These are phyloP conservation scores for Clonostachys byssicola DNA, from an alignment of 2,329 filamentous ascomycete genomes.

Conservation along the genomic window DNA sequence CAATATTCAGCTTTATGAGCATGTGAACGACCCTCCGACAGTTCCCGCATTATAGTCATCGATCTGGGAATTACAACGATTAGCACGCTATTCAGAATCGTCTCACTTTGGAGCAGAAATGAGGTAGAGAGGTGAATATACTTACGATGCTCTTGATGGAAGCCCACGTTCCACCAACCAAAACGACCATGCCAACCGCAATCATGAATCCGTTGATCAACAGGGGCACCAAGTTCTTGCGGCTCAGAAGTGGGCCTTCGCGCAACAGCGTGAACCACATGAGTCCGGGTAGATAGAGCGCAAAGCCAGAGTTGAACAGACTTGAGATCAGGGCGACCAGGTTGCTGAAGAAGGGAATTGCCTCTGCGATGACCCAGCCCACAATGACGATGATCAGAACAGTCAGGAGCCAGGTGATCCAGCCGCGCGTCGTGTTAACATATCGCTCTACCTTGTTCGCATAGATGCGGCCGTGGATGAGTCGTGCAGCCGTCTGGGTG, in stretches of 20 bases:
- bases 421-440: slow-evolving; percentile 43
- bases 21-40: too few relatives aligned
- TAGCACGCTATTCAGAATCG: too few relatives aligned
- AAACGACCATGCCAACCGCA: slow-evolving; percentile 21
- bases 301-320: slow-evolving; percentile 41
- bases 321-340: slow-evolving; percentile 52
- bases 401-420: slow-evolving; percentile 54
- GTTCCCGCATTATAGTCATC: too few relatives aligned
- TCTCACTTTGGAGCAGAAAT: background rate
- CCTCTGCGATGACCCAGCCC: slow-evolving; percentile 68
- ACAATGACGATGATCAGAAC: slow-evolving; percentile 54
- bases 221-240: slow-evolving; percentile 17
- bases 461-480: slow-evolving; percentile 40
- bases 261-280: slow-evolving; percentile 35
- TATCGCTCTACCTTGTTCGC: slow-evolving; percentile 35
- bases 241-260: slow-evolving; percentile 19
- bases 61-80: too few relatives aligned
- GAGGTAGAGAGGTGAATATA: slow-evolving; percentile 1
- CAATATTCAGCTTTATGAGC: too few relatives aligned
- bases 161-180: slow-evolving; percentile 24
- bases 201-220: slow-evolving; percentile 18
- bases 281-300: slow-evolving; percentile 35
- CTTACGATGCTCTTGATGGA: slow-evolving; percentile 22
- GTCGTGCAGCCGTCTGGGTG: slow-evolving; percentile 39
- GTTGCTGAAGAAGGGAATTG: slow-evolving; percentile 69